Conservation (phyloP, 176 grass and related monocot genomes). For the Metroxylon sagu region DNA sequence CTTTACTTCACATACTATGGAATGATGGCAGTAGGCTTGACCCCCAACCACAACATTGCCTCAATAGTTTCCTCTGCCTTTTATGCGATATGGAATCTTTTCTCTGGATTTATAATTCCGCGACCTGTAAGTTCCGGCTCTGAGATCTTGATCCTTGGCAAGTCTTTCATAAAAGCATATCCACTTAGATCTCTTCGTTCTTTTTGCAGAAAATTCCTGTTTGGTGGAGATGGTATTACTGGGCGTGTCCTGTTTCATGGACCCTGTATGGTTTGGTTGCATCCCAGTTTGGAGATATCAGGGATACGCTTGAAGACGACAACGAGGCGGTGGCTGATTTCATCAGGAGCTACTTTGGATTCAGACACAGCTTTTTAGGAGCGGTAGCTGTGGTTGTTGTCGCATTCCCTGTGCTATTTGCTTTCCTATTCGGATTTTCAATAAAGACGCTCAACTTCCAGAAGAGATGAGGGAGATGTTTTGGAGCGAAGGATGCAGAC, state of each 20-base stretch:
- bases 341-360: slow-evolving; percentile 34
- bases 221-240: slow-evolving; percentile 56
- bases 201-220: slow-evolving; percentile 33
- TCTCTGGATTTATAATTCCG: slow-evolving; percentile 51
- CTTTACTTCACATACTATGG: slow-evolving; percentile 58
- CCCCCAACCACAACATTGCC: slow-evolving; percentile 43
- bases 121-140: slow-evolving; percentile 19
- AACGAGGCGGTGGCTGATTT: slow-evolving; percentile 14
- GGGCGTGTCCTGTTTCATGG: slow-evolving; percentile 45
- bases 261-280: slow-evolving; percentile 43
- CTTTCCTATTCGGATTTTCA: slow-evolving; percentile 30
- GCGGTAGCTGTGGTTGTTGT: slow-evolving; percentile 20
- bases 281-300: slow-evolving; percentile 44
- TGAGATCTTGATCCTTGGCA: background rate
- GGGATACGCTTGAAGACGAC: slow-evolving; percentile 7
- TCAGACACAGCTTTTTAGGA: slow-evolving; percentile 28
- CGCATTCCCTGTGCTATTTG: slow-evolving; percentile 34
- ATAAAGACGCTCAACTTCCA: slow-evolving; percentile 54
- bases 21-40: slow-evolving; percentile 44
- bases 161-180: background rate
- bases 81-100: slow-evolving; percentile 53
- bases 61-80: slow-evolving; percentile 46
- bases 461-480: slow-evolving; percentile 14
- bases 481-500: no score
- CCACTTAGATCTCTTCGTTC: background rate